These are phyloP conservation scores for Blastomyces parvus DNA, from an alignment of 2,329 filamentous ascomycete genomes.

Conservation along the genomic window DNA sequence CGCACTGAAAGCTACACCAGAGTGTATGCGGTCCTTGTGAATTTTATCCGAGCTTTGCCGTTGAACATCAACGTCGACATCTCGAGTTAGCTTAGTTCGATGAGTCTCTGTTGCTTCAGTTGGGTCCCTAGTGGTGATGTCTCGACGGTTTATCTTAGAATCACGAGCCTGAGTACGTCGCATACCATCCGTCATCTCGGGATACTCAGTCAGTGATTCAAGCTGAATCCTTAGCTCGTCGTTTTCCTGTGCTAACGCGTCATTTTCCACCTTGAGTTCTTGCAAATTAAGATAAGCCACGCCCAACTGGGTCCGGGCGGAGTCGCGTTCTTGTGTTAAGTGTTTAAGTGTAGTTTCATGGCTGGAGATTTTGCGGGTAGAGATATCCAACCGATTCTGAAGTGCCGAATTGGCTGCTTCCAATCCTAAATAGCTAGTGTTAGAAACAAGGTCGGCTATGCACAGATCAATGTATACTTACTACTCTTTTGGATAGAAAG, in stretches of 20 bases:
- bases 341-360: slow-evolving; percentile 47
- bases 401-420: slow-evolving; percentile 46
- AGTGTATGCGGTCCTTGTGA: neutral
- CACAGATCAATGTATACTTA: slow-evolving; percentile 22
- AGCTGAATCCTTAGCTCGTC: slow-evolving; percentile 31
- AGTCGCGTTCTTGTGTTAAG: slow-evolving; percentile 48
- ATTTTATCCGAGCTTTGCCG: neutral
- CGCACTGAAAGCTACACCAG: too few relatives aligned
- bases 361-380: slow-evolving; percentile 46
- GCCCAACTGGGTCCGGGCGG: slow-evolving; percentile 48
- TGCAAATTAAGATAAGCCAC: slow-evolving; percentile 47
- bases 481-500: slow-evolving; percentile 31
- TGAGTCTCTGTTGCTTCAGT: neutral
- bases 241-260: slow-evolving; percentile 30
- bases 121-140: neutral
- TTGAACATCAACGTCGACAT: neutral
- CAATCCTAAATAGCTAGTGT: slow-evolving; percentile 30
- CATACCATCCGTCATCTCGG: neutral
- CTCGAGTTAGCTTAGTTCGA: neutral
- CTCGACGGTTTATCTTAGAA: neutral
- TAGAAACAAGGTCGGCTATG: slow-evolving; percentile 23
- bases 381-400: slow-evolving; percentile 46
- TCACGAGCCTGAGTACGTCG: neutral
- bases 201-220: slow-evolving; percentile 18
- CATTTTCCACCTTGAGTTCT: slow-evolving; percentile 35